Conservation (phyloP, 106 monocot species). For the Posidonia australis region DNA sequence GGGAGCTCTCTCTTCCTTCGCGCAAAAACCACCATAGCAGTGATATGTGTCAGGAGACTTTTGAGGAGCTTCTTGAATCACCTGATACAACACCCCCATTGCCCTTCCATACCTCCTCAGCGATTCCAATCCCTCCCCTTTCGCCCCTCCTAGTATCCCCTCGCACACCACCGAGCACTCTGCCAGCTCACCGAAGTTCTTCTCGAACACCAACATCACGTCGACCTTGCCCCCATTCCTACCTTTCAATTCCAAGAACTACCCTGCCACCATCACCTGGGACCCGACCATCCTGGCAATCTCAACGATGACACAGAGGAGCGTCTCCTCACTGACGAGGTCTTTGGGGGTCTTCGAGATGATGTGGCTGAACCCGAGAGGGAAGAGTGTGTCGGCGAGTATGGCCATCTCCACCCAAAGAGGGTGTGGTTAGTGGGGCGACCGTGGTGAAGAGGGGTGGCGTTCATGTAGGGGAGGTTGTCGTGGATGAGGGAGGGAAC, state of each 20-base stretch:
- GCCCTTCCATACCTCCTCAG: slow-evolving; percentile 66
- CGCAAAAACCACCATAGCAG: no score
- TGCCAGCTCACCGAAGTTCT: slow-evolving; percentile 80
- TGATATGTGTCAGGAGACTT: no score
- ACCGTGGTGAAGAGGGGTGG: slow-evolving; percentile 45
- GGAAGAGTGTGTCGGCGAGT: slow-evolving; percentile 78
- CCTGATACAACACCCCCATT: slow-evolving; percentile 52
- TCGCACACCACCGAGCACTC: slow-evolving; percentile 76
- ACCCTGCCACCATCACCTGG: slow-evolving; percentile 75
- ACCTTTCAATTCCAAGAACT: slow-evolving; percentile 49
- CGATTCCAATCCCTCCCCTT: slow-evolving; percentile 28
- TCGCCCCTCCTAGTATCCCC: slow-evolving; percentile 49
- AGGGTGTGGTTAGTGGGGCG: slow-evolving; percentile 48
- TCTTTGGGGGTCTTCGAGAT: slow-evolving; percentile 25
- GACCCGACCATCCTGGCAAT: slow-evolving; percentile 64
- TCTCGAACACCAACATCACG: slow-evolving; percentile 35
- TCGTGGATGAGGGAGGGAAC: slow-evolving; percentile 82
- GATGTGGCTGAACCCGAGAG: slow-evolving; percentile 53
- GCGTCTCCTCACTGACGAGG: slow-evolving; percentile 22
- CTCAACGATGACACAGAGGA: slow-evolving; percentile 40
- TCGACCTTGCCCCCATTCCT: slow-evolving; percentile 6
- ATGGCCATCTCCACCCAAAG: slow-evolving; percentile 55
- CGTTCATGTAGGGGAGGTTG: slow-evolving; percentile 85
- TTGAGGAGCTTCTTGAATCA: no score
- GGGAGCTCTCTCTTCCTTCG: no score